A percentile compares a stretch with the other conserved stretches of the same genome.
phyloP scores from a whole-genome alignment of 1,284 basidiomycete genomes.

The Tylopilus orsonianus region DNA sequence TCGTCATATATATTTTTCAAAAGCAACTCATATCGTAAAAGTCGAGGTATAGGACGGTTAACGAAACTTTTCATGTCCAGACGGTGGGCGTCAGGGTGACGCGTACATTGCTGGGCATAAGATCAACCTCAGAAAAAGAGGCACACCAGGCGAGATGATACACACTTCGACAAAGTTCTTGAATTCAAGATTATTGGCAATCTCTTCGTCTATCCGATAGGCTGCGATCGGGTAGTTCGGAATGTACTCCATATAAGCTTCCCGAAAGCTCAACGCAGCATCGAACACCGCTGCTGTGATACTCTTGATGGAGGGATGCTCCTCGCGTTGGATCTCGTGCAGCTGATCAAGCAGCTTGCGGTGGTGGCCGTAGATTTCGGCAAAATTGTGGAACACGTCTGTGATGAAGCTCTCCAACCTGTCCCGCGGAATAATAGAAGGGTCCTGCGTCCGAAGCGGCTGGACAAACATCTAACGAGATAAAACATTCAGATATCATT shows the following conservation, averaged over 20 bases:
- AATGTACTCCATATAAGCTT: conserved; percentile 91
- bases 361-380: conserved; percentile 76
- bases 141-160: conserved; percentile 19
- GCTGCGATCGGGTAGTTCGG: conserved; percentile 94
- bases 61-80: conserved; percentile 89
- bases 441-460: conserved; percentile 71
- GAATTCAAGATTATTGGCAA: conserved; percentile 77
- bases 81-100: conserved; percentile 72
- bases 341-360: conserved; percentile 75
- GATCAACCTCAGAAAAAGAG: conserved; percentile 2
- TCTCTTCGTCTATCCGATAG: conserved; percentile 88
- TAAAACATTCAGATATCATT: conserved; percentile 8
- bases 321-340: conserved; percentile 85
- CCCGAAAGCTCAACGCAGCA: conserved; percentile 89
- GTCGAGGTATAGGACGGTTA: conserved; percentile 83
- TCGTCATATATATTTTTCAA: conserved; percentile 77
- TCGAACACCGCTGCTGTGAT: conserved; percentile 87
- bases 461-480: conserved; percentile 67
- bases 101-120: conserved; percentile 56
- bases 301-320: conserved; percentile 82
- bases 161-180: conserved; percentile 79
- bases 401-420: conserved; percentile 78
- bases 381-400: conserved; percentile 93
- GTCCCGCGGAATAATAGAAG: conserved; percentile 74
- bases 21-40: conserved; percentile 87